Percentiles rank a stretch among this genome's conserved stretches.
These are phyloP conservation scores for Agaricales sp. DNA, from an alignment of 1,284 basidiomycete species.

Conservation along the genomic window DNA sequence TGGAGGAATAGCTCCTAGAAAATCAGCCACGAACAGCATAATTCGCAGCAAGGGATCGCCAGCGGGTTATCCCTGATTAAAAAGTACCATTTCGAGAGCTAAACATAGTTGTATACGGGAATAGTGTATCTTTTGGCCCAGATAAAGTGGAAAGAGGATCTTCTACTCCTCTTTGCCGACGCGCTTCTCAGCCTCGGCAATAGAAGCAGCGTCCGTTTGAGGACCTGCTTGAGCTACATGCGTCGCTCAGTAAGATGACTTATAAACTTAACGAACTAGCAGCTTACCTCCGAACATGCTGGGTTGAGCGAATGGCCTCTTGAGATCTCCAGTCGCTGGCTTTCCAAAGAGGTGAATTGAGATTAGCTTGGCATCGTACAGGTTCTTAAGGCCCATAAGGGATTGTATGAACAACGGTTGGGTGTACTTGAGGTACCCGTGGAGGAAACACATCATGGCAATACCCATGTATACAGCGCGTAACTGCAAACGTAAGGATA, in stretches of 20 bases:
- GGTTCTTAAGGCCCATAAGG: slow-evolving; percentile 80
- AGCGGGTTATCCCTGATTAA: too few species aligned
- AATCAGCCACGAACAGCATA: too few species aligned
- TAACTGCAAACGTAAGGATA: slow-evolving; percentile 29
- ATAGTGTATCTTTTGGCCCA: too few species aligned
- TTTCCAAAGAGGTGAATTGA: slow-evolving; percentile 72
- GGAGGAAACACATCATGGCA: slow-evolving; percentile 85
- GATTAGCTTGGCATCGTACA: slow-evolving; percentile 80
- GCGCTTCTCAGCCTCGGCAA: slow-evolving; percentile 82
- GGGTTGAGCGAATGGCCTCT: slow-evolving; percentile 74
- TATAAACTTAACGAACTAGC: slow-evolving; percentile 1
- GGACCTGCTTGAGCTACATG: slow-evolving; percentile 38
- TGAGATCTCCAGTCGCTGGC: slow-evolving; percentile 76
- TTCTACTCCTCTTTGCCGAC: slow-evolving; percentile 71
- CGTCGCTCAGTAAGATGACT: background rate
- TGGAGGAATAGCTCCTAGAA: too few species aligned
- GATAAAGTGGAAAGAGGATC: too few species aligned
- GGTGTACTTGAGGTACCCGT: slow-evolving; percentile 82
- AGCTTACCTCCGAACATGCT: slow-evolving; percentile 57
- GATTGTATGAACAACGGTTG: slow-evolving; percentile 89
- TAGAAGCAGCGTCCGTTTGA: slow-evolving; percentile 76
- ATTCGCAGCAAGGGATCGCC: too few species aligned
- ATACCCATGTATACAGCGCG: slow-evolving; percentile 58
- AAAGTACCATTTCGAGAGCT: too few species aligned
- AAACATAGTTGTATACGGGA: too few species aligned